A percentile compares a stretch with the other conserved stretches of the same genome.
Conservation (phyloP, 345 rosid genomes). For the Moringa oleifera region DNA sequence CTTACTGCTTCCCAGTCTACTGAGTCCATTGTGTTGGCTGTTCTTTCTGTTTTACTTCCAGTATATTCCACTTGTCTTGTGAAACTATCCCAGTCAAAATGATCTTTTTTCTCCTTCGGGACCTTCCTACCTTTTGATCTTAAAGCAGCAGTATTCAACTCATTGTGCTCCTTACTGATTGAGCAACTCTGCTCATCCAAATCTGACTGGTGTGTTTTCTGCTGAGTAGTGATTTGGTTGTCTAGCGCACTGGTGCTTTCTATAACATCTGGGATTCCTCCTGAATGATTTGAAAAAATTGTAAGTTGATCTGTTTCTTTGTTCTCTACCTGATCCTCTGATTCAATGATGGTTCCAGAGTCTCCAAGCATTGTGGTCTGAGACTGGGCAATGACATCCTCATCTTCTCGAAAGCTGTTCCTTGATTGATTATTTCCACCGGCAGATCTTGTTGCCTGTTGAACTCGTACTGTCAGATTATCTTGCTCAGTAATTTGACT, state of each 20-base stretch:
- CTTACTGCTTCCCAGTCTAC: conserved; percentile 88
- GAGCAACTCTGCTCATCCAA: conserved; percentile 24
- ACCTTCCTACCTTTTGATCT: conserved; percentile 45
- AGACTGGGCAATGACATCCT: conserved; percentile 18
- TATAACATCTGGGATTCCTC: conserved; percentile 26
- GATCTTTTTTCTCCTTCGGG: conserved; percentile 40
- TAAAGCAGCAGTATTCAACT: conserved; percentile 20
- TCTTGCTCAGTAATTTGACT: conserved; percentile 22
- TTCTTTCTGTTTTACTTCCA: conserved; percentile 48
- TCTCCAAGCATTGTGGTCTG: conserved; percentile 25
- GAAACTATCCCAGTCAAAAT: conserved; percentile 77
- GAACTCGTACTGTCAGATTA: conserved; percentile 13
- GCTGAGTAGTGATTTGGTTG: conserved; percentile 20
- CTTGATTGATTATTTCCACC: conserved; percentile 22
- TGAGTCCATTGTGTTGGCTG: conserved; percentile 62
- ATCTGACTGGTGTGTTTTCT: conserved; percentile 27
- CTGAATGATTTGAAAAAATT: conserved; percentile 20
- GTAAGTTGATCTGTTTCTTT: conserved; percentile 24
- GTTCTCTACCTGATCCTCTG: conserved; percentile 24
- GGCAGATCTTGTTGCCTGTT: conserved; percentile 23
- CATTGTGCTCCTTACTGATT: conserved; percentile 26
- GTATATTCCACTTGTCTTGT: conserved; percentile 49
- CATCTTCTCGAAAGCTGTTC: conserved; percentile 22
- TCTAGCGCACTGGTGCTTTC: conserved; percentile 36
- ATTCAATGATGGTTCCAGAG: conserved; percentile 11